Evolutionary conservation across 2,329 filamentous ascomycete species (phyloP).

Genomic region (Lachnellula arida): DNA sequence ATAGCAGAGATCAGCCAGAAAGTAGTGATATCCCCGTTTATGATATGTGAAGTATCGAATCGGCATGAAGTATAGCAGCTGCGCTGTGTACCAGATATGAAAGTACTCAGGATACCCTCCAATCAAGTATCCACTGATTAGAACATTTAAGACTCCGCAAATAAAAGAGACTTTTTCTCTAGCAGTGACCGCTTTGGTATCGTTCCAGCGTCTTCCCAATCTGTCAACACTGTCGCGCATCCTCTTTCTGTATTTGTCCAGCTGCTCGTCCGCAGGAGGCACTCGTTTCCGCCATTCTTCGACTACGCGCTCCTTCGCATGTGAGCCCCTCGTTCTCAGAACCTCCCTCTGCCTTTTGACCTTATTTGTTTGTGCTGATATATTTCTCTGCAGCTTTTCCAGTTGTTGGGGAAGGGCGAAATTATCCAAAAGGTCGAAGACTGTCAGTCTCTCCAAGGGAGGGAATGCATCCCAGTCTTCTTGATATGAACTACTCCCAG

Average conservation of each 20-base stretch:
- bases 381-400: constrained; percentile 80
- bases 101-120: constrained; percentile 82
- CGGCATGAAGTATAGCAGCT: constrained; percentile 94
- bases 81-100: constrained; percentile 85
- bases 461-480: constrained; percentile 85
- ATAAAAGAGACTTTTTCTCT: constrained; percentile 97
- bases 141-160: constrained; percentile 92
- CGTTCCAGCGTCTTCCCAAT: constrained; percentile 79
- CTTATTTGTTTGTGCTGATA: constrained; percentile 79
- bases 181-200: constrained; percentile 79
- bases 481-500: constrained; percentile 78
- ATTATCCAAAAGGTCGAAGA: constrained; percentile 93
- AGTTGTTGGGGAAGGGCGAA: constrained; percentile 84
- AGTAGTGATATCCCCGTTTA: constrained; percentile 90
- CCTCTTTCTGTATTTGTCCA: constrained; percentile 82
- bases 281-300: constrained; percentile 88
- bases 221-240: constrained; percentile 89
- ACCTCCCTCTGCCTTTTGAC: constrained; percentile 78
- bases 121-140: constrained; percentile 91
- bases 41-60: constrained; percentile 91
- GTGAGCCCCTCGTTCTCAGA: constrained; percentile 68
- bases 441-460: constrained; percentile 80
- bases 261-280: constrained; percentile 83
- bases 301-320: constrained; percentile 83
- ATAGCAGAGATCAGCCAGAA: constrained; percentile 94